These are phyloP conservation scores for Didymellaceae sp. DNA, from an alignment of 2,329 filamentous ascomycete species.

Conservation along the genomic window DNA sequence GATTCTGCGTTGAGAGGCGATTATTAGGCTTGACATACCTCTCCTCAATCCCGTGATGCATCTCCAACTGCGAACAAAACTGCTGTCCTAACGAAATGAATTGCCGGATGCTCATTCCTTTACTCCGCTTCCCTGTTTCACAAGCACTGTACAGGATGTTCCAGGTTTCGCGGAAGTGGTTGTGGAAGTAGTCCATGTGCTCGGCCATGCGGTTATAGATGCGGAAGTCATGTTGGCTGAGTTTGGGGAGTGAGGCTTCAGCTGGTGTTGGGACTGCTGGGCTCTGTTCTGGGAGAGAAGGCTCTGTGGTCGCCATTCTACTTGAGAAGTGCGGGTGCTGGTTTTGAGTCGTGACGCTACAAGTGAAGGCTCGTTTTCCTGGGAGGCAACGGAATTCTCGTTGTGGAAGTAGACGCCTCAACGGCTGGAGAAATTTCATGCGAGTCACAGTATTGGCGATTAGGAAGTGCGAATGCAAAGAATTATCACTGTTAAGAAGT, in stretches of 20 bases:
- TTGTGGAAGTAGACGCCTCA: background rate
- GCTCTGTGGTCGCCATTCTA: constrained; percentile 8
- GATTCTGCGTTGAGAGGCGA: no score
- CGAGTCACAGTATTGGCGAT: background rate
- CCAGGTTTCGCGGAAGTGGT: constrained; percentile 63
- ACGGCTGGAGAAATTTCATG: background rate
- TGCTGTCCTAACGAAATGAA: constrained; percentile 73
- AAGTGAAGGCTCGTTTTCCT: background rate
- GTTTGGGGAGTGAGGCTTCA: constrained; percentile 59
- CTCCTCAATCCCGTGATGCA: constrained; percentile 87
- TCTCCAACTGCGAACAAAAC: constrained; percentile 72
- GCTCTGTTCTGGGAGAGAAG: background rate
- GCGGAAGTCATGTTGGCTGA: constrained; percentile 71
- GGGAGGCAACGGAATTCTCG: background rate
- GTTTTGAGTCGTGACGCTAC: background rate
- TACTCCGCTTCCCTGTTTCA: constrained; percentile 63
- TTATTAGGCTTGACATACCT: constrained; percentile 31
- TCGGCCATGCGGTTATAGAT: constrained; percentile 76
- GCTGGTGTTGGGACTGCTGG: background rate
- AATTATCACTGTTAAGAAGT: background rate
- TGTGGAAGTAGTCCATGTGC: constrained; percentile 71
- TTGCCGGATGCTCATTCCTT: constrained; percentile 69
- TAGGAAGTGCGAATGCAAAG: background rate
- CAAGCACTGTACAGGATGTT: constrained; percentile 72
- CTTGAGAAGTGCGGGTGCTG: background rate